Percentiles rank a stretch among this genome's conserved stretches.
These are phyloP conservation scores for Agaricales sp. DNA, from an alignment of 1,284 basidiomycete genomes.

Conservation along the genomic window DNA sequence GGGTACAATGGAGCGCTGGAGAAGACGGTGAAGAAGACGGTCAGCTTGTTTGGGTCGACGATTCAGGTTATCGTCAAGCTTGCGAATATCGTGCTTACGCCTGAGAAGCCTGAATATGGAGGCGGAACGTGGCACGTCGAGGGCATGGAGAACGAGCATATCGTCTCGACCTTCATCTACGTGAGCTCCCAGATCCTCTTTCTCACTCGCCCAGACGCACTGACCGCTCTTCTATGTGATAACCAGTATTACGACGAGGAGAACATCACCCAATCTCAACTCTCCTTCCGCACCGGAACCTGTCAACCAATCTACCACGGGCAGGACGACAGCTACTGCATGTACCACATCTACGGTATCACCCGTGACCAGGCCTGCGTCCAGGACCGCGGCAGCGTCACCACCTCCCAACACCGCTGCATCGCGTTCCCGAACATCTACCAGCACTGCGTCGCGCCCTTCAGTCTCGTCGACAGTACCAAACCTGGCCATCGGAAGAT, in stretches of 20 bases:
- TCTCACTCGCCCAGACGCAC: not conserved
- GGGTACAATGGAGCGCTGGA: conserved; percentile 12
- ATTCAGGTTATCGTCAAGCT: conserved; percentile 43
- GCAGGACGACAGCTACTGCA: conserved; percentile 20
- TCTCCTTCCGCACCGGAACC: conserved; percentile 21
- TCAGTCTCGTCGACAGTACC: conserved; percentile 17
- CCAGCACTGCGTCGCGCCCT: conserved; percentile 30
- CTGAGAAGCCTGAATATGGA: conserved; percentile 27
- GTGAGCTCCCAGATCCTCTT: conserved; percentile 2
- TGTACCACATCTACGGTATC: conserved; percentile 17
- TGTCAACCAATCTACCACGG: conserved; percentile 11
- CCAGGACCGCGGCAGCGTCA: conserved; percentile 24
- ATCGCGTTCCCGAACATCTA: conserved; percentile 36
- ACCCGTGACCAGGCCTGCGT: conserved; percentile 9
- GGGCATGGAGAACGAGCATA: conserved; percentile 32
- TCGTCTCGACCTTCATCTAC: conserved; percentile 34
- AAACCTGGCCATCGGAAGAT: conserved; percentile 23
- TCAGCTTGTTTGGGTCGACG: conserved; percentile 13
- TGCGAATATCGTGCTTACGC: conserved; percentile 35
- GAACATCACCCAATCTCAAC: conserved; percentile 22
- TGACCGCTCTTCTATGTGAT: not conserved
- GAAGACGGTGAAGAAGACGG: conserved; percentile 9
- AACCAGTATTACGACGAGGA: conserved; percentile 19
- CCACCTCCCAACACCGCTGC: conserved; percentile 24
- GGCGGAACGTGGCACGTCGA: conserved; percentile 29